These are phyloP conservation scores for Syncephalastrum monosporum DNA, from an alignment of 371 early-diverging fungal species.

Conservation along the genomic window DNA sequence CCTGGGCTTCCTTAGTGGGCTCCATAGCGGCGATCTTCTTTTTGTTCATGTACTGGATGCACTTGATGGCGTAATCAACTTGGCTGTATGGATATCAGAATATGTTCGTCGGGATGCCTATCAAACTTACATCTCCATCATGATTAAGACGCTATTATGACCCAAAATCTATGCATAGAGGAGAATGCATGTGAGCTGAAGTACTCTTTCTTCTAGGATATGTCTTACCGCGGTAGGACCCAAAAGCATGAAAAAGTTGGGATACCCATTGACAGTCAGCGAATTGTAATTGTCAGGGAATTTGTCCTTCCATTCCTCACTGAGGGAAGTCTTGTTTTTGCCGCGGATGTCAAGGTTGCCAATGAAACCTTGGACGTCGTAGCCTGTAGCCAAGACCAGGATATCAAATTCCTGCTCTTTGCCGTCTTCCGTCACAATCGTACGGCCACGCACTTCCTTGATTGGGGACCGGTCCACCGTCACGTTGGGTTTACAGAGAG, in stretches of 20 bases:
- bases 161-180: background rate
- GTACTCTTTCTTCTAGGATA: too few relatives aligned
- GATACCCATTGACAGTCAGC: slow-evolving; percentile 29
- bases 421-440: slow-evolving; percentile 21
- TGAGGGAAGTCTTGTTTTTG: slow-evolving; percentile 13
- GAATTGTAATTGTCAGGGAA: slow-evolving; percentile 33
- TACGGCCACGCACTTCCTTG: slow-evolving; percentile 17
- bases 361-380: slow-evolving; percentile 22
- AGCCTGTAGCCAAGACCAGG: slow-evolving; percentile 29
- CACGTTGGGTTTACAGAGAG: slow-evolving; percentile 19
- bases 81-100: slow-evolving; percentile 13
- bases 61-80: slow-evolving; percentile 18
- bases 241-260: slow-evolving; percentile 41
- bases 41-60: slow-evolving; percentile 15
- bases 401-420: slow-evolving; percentile 25
- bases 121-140: slow-evolving; percentile 17
- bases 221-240: slow-evolving; percentile 26
- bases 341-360: slow-evolving; percentile 28
- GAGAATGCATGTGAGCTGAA: too few relatives aligned
- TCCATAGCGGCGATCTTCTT: slow-evolving; percentile 20
- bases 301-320: slow-evolving; percentile 17
- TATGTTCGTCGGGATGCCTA: too few relatives aligned
- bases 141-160: slow-evolving; percentile 16
- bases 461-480: slow-evolving; percentile 16
- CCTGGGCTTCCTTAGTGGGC: slow-evolving; percentile 20